A percentile compares a stretch with the other conserved stretches of the same genome.
Evolutionary conservation across 495 filamentous ascomycete species (phyloP).

Genomic region (Talaromyces nanjingensis): DNA sequence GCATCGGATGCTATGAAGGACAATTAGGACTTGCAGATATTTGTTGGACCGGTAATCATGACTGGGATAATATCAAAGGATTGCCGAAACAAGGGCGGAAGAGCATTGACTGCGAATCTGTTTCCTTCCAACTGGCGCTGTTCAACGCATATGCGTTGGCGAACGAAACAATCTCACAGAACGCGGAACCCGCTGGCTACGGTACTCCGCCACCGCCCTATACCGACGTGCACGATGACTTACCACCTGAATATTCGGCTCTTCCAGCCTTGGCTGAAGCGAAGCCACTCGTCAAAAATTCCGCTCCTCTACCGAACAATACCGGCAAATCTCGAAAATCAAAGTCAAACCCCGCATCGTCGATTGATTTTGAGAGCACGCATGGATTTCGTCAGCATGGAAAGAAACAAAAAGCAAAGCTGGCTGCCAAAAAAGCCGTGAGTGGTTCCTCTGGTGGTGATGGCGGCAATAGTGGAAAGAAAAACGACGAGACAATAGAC

Average conservation of each 20-base stretch:
- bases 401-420: slow-evolving; percentile 36
- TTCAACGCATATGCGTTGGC: slow-evolving; percentile 9
- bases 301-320: slow-evolving; percentile 18
- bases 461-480: slow-evolving; percentile 20
- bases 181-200: slow-evolving; percentile 16
- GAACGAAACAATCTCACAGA: slow-evolving; percentile 15
- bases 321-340: slow-evolving; percentile 14
- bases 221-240: slow-evolving; percentile 32
- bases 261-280: slow-evolving; percentile 24
- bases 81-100: background rate
- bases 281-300: slow-evolving; percentile 11
- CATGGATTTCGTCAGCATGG: slow-evolving; percentile 42
- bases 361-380: slow-evolving; percentile 47
- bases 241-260: slow-evolving; percentile 34
- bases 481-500: slow-evolving; percentile 25
- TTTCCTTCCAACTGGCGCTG: slow-evolving; percentile 2
- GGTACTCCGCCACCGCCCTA: slow-evolving; percentile 35
- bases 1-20: background rate
- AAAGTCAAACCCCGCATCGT: slow-evolving; percentile 2
- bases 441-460: slow-evolving; percentile 5
- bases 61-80: background rate
- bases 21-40: background rate
- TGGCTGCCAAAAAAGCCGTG: slow-evolving; percentile 26
- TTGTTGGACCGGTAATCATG: background rate
- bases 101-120: background rate